Conservation (phyloP, 2,329 filamentous ascomycete genomes). For the Claviceps capensis region DNA sequence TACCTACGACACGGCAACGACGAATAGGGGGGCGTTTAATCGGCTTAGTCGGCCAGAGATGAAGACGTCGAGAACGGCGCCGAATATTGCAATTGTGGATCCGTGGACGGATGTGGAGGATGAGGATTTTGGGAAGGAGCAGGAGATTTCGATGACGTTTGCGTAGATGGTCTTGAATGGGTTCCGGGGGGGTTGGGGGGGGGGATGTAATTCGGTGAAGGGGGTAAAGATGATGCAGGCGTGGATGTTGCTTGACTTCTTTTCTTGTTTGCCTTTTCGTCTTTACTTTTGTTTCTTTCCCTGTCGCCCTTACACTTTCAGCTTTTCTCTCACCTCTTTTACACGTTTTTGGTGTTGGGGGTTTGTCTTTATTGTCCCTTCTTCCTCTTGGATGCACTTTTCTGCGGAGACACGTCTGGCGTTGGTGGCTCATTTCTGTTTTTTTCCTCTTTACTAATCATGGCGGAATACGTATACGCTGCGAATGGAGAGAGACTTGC, state of each 20-base stretch:
- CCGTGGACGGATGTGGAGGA: conserved; percentile 59
- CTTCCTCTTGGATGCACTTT: neutral
- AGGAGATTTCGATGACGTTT: conserved; percentile 73
- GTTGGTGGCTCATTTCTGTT: no score
- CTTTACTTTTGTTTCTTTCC: neutral
- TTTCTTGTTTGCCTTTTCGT: neutral
- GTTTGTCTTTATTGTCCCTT: neutral
- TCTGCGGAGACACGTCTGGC: no score
- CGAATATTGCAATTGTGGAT: conserved; percentile 38
- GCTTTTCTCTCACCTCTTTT: neutral
- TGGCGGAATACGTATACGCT: no score
- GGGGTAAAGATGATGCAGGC: neutral
- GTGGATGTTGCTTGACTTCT: neutral
- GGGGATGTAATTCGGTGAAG: neutral
- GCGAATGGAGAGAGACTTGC: no score
- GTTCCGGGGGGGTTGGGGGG: no score
- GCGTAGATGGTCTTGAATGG: conserved; percentile 30
- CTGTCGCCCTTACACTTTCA: neutral
- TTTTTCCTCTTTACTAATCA: no score
- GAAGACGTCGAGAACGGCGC: conserved; percentile 32
- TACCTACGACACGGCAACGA: conserved; percentile 10
- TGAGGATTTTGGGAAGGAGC: conserved; percentile 56
- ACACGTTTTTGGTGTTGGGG: neutral
- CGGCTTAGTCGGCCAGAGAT: conserved; percentile 15
- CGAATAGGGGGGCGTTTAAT: conserved; percentile 14